phyloP scores from a whole-genome alignment of 2,329 filamentous ascomycete species.

The Paracoccidioides lutzii region DNA sequence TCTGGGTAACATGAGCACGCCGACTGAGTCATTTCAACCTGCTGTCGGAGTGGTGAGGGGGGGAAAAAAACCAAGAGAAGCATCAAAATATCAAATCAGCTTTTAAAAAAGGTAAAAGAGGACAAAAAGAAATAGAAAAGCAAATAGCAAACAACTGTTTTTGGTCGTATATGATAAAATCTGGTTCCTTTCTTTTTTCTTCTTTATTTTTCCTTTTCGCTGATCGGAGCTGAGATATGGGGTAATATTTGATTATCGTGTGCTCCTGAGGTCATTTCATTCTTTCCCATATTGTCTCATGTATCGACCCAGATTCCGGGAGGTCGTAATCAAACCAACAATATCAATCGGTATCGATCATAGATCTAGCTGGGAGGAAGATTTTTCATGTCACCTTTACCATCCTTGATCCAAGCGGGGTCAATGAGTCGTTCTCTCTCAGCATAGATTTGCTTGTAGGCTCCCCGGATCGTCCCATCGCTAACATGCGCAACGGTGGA shows the following conservation, averaged over 20 bases:
- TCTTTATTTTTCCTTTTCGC: no score
- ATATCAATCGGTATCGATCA: not conserved
- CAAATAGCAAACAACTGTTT: not conserved
- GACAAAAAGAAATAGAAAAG: not conserved
- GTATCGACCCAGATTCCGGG: not conserved
- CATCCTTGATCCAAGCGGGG: constrained; percentile 59
- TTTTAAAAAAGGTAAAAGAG: not conserved
- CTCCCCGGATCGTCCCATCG: constrained; percentile 91
- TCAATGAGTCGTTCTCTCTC: constrained; percentile 63
- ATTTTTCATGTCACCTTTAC: constrained; percentile 56
- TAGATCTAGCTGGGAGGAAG: constrained; percentile 43
- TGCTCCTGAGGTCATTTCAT: not conserved
- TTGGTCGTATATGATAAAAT: not conserved
- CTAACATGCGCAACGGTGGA: constrained; percentile 75
- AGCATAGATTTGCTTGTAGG: constrained; percentile 76
- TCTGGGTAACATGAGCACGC: no score
- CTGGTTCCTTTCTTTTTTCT: not conserved
- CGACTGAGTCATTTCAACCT: no score
- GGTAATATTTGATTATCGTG: not conserved
- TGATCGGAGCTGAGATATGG: no score
- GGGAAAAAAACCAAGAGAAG: no score
- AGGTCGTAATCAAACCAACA: not conserved
- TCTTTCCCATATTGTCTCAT: not conserved
- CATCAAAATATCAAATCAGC: no score
- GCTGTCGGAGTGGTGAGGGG: no score